Evolutionary conservation across 1,139 yeast species (phyloP), one percentile per base, ranked within the genome.

Genomic region (Yamadazyma oceani): DNA sequence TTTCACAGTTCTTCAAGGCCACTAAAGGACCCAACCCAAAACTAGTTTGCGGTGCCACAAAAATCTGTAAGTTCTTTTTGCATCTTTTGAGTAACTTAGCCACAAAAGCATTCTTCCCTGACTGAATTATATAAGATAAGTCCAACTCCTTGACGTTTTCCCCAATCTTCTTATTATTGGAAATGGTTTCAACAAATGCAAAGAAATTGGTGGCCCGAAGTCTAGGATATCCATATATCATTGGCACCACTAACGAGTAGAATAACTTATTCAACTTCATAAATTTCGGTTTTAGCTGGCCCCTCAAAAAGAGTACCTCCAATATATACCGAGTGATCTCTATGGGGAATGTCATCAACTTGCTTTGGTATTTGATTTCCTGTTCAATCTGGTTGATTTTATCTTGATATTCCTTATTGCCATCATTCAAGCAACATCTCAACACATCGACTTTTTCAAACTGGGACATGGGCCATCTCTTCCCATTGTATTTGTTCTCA

Each of bases 1-100:
- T 69, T 16, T 64, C 64, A 58, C 98, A 92, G 36, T 81, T 70
- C 41, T 85, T 77, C 35, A 92, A 66, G 32, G 95, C 83, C 15
- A 88, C 75, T 48, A 90, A 64, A 0, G 97, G 97, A 1, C 95
- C 87, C 41, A 83, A 74, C 0, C 97, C 97, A 66, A 92, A 90
- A 64, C 95, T 85, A 25, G 97, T 84, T 55, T 90, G 97, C 1
- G 97, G 96, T 0, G 97, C 97, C 6, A 85, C 78, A 53, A 92
- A 89, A 10, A 70, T 66, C 46, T 79, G 73, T 36, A 92, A 62
- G 34, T 72, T 73, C 17, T 71, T 60, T 9, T 88, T 75, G 40
- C 96, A 85, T 32, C 96, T 69, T 52, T 95, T 77, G 40, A 92
- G 64, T 5, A 92, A 57, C 48, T 85, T 83, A 1, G 97, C 87